Evolutionary conservation across 805 yeast species (phyloP).

Genomic region (Pichia thaimueangensis): DNA sequence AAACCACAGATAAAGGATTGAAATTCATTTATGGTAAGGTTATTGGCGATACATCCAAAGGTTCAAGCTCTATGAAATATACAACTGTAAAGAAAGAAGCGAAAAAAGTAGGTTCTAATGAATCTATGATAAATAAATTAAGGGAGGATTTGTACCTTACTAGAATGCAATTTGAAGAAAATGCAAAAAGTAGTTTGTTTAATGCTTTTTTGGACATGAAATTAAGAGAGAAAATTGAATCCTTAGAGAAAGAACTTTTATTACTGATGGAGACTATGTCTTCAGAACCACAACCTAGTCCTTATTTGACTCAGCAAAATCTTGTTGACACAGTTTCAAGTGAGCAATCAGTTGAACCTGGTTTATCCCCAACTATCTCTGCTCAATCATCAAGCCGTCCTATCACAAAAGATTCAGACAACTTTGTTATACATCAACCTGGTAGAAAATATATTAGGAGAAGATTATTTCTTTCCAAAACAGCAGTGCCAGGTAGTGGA

Average conservation of each 20-base stretch:
- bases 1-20: conserved; percentile 2
- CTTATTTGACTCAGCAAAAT: neutral
- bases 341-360: too few relatives aligned
- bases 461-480: conserved; percentile 10
- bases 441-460: conserved; percentile 8
- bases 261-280: too few relatives aligned
- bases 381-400: neutral
- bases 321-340: too few relatives aligned
- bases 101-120: neutral
- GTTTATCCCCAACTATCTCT: too few relatives aligned
- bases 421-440: neutral
- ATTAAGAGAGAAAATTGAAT: conserved; percentile 9
- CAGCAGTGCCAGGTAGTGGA: conserved; percentile 12
- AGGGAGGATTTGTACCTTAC: neutral
- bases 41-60: neutral
- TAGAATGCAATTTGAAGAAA: conserved; percentile 4
- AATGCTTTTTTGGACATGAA: conserved; percentile 13
- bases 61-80: neutral
- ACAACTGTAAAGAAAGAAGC: conserved; percentile 3
- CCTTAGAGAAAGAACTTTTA: conserved; percentile 6
- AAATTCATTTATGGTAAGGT: conserved; percentile 9
- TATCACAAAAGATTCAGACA: neutral
- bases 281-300: neutral
- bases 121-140: neutral
- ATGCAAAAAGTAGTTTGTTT: conserved; percentile 6